phyloP scores from a whole-genome alignment of 108 stramenopile species.

The Cyclostephanos tholiformis region DNA sequence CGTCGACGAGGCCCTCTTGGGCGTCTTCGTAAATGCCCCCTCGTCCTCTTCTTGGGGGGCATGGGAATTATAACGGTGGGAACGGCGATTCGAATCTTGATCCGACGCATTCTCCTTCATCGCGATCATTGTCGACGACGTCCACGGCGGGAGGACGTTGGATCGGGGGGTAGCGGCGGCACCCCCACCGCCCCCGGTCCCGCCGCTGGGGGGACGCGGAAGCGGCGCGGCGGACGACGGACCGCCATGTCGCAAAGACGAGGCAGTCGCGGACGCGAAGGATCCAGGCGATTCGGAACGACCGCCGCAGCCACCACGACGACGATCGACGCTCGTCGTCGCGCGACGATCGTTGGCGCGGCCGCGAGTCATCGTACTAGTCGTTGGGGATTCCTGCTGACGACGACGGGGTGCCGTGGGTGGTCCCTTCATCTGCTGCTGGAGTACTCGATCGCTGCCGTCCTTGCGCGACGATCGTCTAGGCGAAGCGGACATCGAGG shows the following conservation, averaged over 20 bases:
- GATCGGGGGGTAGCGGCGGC: too few relatives aligned
- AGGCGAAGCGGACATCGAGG: not conserved
- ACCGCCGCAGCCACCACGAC: not conserved
- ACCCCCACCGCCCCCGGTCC: too few relatives aligned
- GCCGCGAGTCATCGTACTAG: too few relatives aligned
- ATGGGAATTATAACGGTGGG: not conserved
- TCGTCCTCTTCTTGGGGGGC: not conserved
- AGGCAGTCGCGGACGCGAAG: conserved; percentile 4
- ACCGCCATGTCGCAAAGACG: not conserved
- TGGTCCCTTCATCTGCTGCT: too few relatives aligned
- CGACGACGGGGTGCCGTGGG: too few relatives aligned
- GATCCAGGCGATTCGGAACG: not conserved
- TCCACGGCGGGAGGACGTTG: not conserved
- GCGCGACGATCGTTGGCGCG: too few relatives aligned
- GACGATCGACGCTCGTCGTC: too few relatives aligned
- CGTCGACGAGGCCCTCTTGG: too few relatives aligned
- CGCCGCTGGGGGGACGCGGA: not conserved
- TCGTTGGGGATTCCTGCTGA: too few relatives aligned
- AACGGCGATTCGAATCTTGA: not conserved
- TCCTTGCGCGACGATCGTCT: not conserved
- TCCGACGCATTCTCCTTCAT: conserved; percentile 1
- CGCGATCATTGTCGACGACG: not conserved
- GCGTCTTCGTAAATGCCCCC: too few relatives aligned
- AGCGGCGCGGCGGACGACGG: not conserved
- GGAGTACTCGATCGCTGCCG: too few relatives aligned